phyloP scores from a whole-genome alignment of 2,329 filamentous ascomycete species.

The Epichloe baconii region DNA sequence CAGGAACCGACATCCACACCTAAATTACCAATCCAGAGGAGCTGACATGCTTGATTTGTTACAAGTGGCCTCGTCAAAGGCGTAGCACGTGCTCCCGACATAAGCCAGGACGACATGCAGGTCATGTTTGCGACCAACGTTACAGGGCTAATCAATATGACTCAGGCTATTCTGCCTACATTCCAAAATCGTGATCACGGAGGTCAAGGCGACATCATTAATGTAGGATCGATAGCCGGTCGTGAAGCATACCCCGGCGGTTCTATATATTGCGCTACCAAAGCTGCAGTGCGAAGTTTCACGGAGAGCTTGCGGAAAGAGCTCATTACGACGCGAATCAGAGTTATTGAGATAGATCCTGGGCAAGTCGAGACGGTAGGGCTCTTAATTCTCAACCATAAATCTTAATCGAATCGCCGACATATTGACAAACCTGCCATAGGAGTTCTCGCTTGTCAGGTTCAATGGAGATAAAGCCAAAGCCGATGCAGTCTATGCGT shows the following conservation, averaged over 20 bases:
- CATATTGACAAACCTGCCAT: neutral
- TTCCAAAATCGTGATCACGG: conserved; percentile 65
- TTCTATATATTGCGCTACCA: conserved; percentile 86
- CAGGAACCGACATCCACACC: neutral
- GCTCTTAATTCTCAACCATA: neutral
- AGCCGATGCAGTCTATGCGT: conserved; percentile 82
- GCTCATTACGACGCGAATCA: conserved; percentile 64
- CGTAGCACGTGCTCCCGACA: conserved; percentile 72
- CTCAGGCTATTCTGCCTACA: conserved; percentile 73
- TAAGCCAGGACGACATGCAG: conserved; percentile 68
- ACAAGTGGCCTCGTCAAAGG: conserved; percentile 75
- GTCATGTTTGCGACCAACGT: conserved; percentile 91
- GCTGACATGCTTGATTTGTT: neutral
- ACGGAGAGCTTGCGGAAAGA: conserved; percentile 74
- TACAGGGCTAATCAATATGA: conserved; percentile 90
- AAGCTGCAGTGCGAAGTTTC: conserved; percentile 77
- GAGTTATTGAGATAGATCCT: conserved; percentile 80
- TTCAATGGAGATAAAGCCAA: conserved; percentile 83
- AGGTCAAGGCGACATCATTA: conserved; percentile 86
- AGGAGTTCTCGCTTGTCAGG: conserved; percentile 79
- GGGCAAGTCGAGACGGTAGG: conserved; percentile 78
- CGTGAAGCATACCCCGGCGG: conserved; percentile 76
- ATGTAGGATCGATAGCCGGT: conserved; percentile 80
- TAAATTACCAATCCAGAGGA: neutral
- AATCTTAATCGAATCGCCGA: conserved; percentile 4